Conservation (phyloP, 169 alveolate genomes). For the Sarcocystis neurona region DNA sequence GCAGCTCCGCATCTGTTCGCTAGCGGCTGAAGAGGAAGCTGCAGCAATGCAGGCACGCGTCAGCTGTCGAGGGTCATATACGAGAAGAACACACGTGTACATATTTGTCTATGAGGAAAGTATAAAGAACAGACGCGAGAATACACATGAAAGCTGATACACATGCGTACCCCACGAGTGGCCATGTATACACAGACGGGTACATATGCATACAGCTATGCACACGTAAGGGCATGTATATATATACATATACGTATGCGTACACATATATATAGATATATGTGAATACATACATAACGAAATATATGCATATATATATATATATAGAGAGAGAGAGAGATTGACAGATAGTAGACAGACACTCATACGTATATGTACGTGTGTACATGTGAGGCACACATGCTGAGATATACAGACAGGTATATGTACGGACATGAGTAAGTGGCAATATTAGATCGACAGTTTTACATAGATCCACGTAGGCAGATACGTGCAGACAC, state of each 20-base stretch:
- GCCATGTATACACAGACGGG: not conserved
- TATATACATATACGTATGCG: not conserved
- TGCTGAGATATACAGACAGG: too few species aligned
- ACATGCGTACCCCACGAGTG: not conserved
- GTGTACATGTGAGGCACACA: too few species aligned
- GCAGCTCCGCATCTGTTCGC: not conserved
- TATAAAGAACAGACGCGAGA: not conserved
- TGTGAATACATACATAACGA: not conserved
- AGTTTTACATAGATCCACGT: too few species aligned
- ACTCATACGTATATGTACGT: too few species aligned
- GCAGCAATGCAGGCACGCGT: not conserved
- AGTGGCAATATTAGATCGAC: too few species aligned
- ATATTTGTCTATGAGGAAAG: not conserved
- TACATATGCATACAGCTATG: not conserved
- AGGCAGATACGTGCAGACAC: too few species aligned
- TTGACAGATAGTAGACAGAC: too few species aligned
- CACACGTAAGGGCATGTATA: not conserved
- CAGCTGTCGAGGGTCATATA: not conserved
- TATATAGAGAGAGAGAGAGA: not conserved
- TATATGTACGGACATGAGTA: too few species aligned
- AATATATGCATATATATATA: too few species aligned
- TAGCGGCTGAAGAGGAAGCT: not conserved
- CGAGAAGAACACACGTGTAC: not conserved
- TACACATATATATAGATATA: too few species aligned
- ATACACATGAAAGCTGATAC: not conserved